Conservation (phyloP, 139 green algal genomes). For the Yamagishiella unicocca region DNA sequence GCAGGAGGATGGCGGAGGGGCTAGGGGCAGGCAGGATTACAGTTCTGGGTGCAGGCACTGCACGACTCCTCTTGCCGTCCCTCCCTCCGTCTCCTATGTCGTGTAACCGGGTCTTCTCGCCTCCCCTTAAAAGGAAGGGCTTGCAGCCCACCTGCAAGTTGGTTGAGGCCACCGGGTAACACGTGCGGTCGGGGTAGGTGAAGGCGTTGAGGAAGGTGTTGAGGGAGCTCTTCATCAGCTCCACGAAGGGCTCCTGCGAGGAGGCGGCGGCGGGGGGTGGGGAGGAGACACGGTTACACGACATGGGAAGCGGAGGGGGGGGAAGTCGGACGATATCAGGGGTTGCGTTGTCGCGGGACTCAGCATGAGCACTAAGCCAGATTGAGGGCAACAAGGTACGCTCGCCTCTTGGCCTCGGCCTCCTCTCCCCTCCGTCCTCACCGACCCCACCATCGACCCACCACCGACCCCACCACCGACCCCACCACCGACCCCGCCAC, state of each 20-base stretch:
- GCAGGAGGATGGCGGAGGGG: too few relatives aligned
- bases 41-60: background rate
- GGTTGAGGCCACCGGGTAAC: constrained; percentile 95
- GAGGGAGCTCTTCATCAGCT: constrained; percentile 97
- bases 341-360: too few relatives aligned
- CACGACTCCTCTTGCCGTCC: background rate
- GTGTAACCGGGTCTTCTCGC: background rate
- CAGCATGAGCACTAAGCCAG: too few relatives aligned
- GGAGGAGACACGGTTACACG: too few relatives aligned
- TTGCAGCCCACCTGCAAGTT: constrained; percentile 75
- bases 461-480: background rate
- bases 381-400: too few relatives aligned
- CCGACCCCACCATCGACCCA: background rate
- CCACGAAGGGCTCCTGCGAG: constrained; percentile 95
- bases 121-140: too few relatives aligned
- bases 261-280: background rate
- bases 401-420: too few relatives aligned
- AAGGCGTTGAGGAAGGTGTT: constrained; percentile 99
- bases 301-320: background rate
- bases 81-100: background rate
- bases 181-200: constrained; percentile 99
- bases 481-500: background rate
- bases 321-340: too few relatives aligned
- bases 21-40: too few relatives aligned
- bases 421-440: background rate